Base-by-base conservation (phyloP, 139 green algal genomes). In the Micractinium conductrix region DNA sequence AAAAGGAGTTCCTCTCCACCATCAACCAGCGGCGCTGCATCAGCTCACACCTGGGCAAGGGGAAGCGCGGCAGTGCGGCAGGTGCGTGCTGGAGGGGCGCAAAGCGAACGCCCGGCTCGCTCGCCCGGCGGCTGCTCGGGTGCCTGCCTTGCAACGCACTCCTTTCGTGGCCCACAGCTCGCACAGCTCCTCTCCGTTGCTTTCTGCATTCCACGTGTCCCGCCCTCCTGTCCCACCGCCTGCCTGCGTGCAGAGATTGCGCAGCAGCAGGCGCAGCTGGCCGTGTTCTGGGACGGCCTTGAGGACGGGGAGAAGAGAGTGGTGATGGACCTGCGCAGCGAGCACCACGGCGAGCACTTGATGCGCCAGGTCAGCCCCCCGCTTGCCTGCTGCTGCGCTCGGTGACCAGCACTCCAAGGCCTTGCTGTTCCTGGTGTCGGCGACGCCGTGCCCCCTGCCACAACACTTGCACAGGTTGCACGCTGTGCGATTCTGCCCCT, bases 11-110 rank as follows among this genome's bases (percentile, higher is more conserved):
- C 16, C 67, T 85, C 28, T 79, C 80, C 53, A 85, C 69, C 42
- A 80, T 85, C 80, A 85, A 85, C 70, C 80, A 85, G 70, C 68
- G 80, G 38, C 69, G 80, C 50, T 85, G 80, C 80, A 72, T 85
- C 45, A 60, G 42, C 70, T 78, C 70, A 26, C 80, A 85, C 69
- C 70, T 85, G 69, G 69, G 80, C 28, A 35, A 22, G 53, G 72
- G 80, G 5, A 40, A n/a, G n/a, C n/a, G n/a, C n/a, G n/a, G n/a
- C n/a, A n/a, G n/a, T n/a, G n/a, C n/a, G n/a, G n/a, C n/a, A n/a
- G n/a, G n/a, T n/a, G n/a, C n/a, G n/a, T n/a, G n/a, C n/a, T n/a
- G n/a, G n/a, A n/a, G n/a, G n/a, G n/a, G n/a, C n/a, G n/a, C n/a
- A n/a, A n/a, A n/a, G n/a, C n/a, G n/a, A n/a, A n/a, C n/a, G n/a